These are phyloP conservation scores for Trichoderma guizhouense DNA, from an alignment of 2,329 filamentous ascomycete genomes.

Conservation along the genomic window DNA sequence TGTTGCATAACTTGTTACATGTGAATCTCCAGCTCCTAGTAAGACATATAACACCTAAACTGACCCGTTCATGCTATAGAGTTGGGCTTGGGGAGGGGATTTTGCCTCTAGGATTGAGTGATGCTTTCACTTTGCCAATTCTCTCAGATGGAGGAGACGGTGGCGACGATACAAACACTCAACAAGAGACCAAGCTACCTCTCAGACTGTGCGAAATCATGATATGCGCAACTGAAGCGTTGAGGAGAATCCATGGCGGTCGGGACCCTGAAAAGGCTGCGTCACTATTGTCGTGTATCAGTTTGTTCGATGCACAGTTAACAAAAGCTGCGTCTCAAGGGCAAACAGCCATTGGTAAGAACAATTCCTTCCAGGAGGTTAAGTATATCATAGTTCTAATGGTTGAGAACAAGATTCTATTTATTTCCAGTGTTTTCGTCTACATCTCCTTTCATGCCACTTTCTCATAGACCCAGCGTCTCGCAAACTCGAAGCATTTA, in stretches of 20 bases:
- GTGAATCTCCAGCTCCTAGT: slow-evolving; percentile 22
- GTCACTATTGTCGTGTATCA: background rate
- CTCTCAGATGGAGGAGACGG: background rate
- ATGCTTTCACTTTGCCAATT: background rate
- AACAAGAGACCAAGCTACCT: background rate
- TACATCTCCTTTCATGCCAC: slow-evolving; percentile 6
- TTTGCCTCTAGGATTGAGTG: background rate
- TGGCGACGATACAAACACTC: background rate
- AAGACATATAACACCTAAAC: background rate
- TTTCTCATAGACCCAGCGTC: background rate
- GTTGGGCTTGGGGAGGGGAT: slow-evolving; percentile 6
- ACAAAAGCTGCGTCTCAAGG: background rate
- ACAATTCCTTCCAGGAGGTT: background rate
- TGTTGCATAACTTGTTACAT: slow-evolving; percentile 28
- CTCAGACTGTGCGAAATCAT: slow-evolving; percentile 7
- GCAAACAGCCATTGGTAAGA: background rate
- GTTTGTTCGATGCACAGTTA: slow-evolving; percentile 5
- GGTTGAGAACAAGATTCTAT: background rate
- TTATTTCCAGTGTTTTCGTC: background rate
- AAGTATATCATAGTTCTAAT: background rate
- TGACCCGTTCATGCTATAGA: background rate
- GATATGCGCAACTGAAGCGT: slow-evolving; percentile 9
- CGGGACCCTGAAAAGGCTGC: background rate
- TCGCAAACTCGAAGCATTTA: slow-evolving; percentile 6
- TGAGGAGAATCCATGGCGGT: background rate